These are phyloP conservation scores for Salix viminalis DNA, from an alignment of 345 rosid species.

Conservation along the genomic window DNA sequence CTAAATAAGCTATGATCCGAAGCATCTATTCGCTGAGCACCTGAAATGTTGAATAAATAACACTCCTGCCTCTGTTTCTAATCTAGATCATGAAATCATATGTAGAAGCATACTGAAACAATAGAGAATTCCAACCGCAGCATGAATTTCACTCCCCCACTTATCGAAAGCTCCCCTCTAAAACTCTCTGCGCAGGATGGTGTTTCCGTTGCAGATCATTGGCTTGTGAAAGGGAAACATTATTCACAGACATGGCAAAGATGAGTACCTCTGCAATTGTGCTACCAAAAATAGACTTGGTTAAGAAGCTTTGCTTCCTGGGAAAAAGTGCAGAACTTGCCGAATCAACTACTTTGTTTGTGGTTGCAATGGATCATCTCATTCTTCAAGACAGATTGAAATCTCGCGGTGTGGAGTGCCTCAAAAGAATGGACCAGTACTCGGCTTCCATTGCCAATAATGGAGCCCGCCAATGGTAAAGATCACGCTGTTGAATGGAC, in stretches of 20 bases:
- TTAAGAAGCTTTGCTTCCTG: background rate
- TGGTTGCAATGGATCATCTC: background rate
- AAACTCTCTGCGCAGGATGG: constrained; percentile 43
- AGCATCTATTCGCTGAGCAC: background rate
- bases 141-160: background rate
- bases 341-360: background rate
- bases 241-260: constrained; percentile 72
- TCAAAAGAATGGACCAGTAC: constrained; percentile 74
- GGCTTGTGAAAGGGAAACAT: constrained; percentile 84
- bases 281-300: background rate
- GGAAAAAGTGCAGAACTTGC: background rate
- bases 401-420: constrained; percentile 72
- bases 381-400: background rate
- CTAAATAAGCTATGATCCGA: background rate
- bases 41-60: background rate
- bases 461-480: constrained; percentile 77
- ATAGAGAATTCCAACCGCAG: background rate
- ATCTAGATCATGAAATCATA: background rate
- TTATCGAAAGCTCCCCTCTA: background rate
- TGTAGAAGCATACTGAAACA: background rate
- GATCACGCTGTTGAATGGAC: constrained; percentile 77
- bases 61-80: constrained; percentile 1
- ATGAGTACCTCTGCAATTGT: background rate
- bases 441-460: constrained; percentile 45
- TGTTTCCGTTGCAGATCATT: constrained; percentile 63